Conservation (phyloP, 2,329 filamentous ascomycete genomes). For the Paracamarosporium sp. region DNA sequence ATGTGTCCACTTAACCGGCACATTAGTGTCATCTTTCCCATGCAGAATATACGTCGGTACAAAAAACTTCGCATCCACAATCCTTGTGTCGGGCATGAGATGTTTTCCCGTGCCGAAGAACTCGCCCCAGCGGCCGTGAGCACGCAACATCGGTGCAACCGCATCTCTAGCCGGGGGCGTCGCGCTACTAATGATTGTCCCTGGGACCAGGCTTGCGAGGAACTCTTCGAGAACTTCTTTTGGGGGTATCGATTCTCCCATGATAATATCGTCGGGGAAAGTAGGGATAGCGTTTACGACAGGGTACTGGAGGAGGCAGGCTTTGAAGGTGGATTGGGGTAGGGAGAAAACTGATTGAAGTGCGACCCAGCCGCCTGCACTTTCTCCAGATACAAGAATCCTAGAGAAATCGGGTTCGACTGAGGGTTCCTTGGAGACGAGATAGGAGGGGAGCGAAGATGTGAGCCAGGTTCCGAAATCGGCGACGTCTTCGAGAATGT, state of each 20-base stretch:
- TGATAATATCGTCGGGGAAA: not conserved
- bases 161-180: conserved; percentile 23
- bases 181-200: conserved; percentile 24
- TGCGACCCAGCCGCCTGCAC: conserved; percentile 47
- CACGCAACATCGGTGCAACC: conserved; percentile 23
- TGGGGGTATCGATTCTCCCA: conserved; percentile 14
- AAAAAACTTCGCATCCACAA: conserved; percentile 30
- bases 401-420: conserved; percentile 29
- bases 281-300: conserved; percentile 26
- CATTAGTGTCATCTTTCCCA: conserved; percentile 35
- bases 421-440: conserved; percentile 17
- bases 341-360: conserved; percentile 35
- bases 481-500: conserved; percentile 56
- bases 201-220: conserved; percentile 23
- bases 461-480: conserved; percentile 56
- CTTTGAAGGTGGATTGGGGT: conserved; percentile 25
- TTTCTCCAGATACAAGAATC: conserved; percentile 44
- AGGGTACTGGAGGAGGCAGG: conserved; percentile 34
- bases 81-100: conserved; percentile 31
- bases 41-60: conserved; percentile 40
- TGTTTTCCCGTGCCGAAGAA: conserved; percentile 32
- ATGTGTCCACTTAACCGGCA: conserved; percentile 28
- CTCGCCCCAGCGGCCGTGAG: conserved; percentile 27
- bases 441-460: conserved; percentile 24
- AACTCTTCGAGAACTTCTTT: conserved; percentile 26